A percentile compares a stretch with the other conserved stretches of the same genome.
phyloP scores from a whole-genome alignment of 805 yeast species.

The Metschnikowia cubensis region DNA sequence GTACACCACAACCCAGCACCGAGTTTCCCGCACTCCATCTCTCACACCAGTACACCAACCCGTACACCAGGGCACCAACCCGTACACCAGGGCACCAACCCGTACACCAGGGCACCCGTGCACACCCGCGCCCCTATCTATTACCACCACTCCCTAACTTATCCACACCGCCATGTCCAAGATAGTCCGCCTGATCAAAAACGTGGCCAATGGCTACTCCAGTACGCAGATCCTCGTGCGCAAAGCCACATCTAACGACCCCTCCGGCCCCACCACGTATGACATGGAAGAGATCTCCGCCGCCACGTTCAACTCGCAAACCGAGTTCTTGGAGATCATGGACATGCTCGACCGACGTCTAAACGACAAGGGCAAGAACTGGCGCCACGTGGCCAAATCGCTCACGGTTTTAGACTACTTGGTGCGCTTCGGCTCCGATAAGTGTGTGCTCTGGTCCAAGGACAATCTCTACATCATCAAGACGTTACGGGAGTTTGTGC shows the following conservation, averaged over 20 bases:
- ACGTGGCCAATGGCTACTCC: constrained; percentile 86
- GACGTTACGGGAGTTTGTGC: constrained; percentile 86
- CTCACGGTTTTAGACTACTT: constrained; percentile 84
- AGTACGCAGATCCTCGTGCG: constrained; percentile 82
- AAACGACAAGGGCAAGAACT: constrained; percentile 94
- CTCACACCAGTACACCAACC: background rate
- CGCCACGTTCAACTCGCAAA: constrained; percentile 60
- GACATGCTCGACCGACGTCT: constrained; percentile 89
- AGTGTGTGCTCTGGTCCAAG: constrained; percentile 87
- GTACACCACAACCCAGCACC: background rate
- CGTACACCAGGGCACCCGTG: background rate
- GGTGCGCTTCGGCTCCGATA: constrained; percentile 80
- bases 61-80: background rate
- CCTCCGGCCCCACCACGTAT: constrained; percentile 74
- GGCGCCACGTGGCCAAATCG: constrained; percentile 94
- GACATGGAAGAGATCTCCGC: constrained; percentile 83
- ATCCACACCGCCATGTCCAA: constrained; percentile 57
- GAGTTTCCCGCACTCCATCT: background rate
- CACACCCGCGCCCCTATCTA: constrained; percentile 3
- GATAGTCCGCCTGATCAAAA: constrained; percentile 79
- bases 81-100: background rate
- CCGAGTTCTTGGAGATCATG: constrained; percentile 84
- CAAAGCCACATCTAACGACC: constrained; percentile 87
- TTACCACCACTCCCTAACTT: background rate
- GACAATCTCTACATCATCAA: constrained; percentile 85